These are phyloP conservation scores for Kodamaea hsintzibuensis DNA, from an alignment of 805 yeast genomes.

Conservation along the genomic window DNA sequence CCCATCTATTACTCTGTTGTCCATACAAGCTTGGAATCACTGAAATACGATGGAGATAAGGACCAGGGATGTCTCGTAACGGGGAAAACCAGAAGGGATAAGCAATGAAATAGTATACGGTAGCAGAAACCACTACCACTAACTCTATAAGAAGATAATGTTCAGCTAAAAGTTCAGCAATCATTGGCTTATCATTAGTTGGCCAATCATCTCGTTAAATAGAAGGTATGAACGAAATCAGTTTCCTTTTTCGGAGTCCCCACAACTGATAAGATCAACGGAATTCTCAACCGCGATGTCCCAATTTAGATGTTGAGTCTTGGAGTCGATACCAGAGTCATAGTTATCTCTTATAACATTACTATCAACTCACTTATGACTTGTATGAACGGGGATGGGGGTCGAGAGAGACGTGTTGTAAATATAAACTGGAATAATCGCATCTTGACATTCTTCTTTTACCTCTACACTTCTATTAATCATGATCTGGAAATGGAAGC, in stretches of 20 bases:
- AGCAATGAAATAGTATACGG: constrained; percentile 33
- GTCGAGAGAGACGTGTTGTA: too few species aligned
- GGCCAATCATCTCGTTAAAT: not conserved
- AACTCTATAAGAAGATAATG: not conserved
- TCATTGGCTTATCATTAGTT: not conserved
- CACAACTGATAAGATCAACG: not conserved
- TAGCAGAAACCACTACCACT: not conserved
- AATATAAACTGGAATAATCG: too few species aligned
- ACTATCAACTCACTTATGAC: too few species aligned
- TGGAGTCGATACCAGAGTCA: too few species aligned
- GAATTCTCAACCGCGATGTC: too few species aligned
- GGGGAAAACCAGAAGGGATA: constrained; percentile 54
- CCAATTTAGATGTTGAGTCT: too few species aligned
- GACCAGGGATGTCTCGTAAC: constrained; percentile 57
- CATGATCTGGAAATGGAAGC: too few species aligned
- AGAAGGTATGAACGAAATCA: not conserved
- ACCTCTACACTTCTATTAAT: too few species aligned
- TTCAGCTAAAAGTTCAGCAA: not conserved
- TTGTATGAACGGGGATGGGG: too few species aligned
- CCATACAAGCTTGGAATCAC: constrained; percentile 32
- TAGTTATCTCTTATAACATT: too few species aligned
- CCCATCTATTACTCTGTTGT: constrained; percentile 48
- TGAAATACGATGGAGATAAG: constrained; percentile 50
- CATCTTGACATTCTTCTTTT: too few species aligned
- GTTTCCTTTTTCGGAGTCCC: not conserved